Evolutionary conservation across 176 grass and related monocot species (phyloP).

Genomic region (Aegilops umbellulata): DNA sequence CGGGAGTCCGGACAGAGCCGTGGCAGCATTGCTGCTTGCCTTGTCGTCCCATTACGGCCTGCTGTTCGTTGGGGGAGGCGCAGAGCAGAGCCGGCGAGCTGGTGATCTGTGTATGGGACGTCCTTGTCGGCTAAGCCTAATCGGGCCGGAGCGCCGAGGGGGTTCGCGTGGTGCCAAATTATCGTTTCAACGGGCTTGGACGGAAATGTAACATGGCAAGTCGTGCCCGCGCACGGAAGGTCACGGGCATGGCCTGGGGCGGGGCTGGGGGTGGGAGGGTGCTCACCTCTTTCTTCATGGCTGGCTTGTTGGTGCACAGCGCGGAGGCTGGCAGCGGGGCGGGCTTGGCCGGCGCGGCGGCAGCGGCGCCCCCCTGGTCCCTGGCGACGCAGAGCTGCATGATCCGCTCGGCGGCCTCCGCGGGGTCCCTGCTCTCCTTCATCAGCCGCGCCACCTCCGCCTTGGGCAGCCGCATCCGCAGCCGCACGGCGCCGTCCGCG

Average conservation of each 20-base stretch:
- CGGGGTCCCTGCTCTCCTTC: slow-evolving; percentile 81
- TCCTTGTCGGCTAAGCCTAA: slow-evolving; percentile 14
- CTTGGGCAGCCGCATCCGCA: slow-evolving; percentile 81
- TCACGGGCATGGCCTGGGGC: not conserved
- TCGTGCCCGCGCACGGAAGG: not conserved
- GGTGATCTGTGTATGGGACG: not conserved
- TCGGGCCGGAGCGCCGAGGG: not conserved
- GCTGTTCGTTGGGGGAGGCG: not conserved
- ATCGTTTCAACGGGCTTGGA: not conserved
- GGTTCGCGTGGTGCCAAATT: slow-evolving; percentile 7
- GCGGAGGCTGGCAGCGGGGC: not conserved
- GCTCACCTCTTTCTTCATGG: slow-evolving; percentile 74
- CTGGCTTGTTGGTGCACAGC: not conserved
- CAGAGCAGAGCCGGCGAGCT: not conserved
- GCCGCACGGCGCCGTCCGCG: slow-evolving; percentile 62
- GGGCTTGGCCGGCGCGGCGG: not conserved
- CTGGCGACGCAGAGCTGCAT: slow-evolving; percentile 81
- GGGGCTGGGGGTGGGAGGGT: not conserved
- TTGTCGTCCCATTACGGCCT: not conserved
- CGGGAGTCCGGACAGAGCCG: not conserved
- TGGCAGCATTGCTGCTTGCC: not conserved
- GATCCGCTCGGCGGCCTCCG: slow-evolving; percentile 84
- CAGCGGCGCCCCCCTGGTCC: slow-evolving; percentile 33
- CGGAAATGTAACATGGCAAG: not conserved
- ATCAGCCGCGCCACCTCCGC: slow-evolving; percentile 78